Evolutionary conservation across 345 rosid species (phyloP).

Genomic region (Euphorbia tirucalli): DNA sequence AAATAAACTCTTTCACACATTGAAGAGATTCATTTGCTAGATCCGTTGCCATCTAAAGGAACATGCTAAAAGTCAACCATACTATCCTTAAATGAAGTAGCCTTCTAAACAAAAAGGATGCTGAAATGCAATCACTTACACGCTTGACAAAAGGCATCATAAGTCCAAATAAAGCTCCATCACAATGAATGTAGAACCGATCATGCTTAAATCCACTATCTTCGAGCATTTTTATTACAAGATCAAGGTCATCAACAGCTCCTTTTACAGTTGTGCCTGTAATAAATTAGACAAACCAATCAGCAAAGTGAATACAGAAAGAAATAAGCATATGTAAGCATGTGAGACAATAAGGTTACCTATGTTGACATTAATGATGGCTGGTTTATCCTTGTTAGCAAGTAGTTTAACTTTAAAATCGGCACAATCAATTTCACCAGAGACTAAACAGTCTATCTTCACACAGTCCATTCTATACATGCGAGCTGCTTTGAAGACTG

Average conservation of each 20-base stretch:
- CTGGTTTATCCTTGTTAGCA: constrained; percentile 86
- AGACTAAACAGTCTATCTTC: constrained; percentile 63
- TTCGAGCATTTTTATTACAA: constrained; percentile 82
- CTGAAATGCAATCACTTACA: constrained; percentile 39
- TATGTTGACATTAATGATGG: constrained; percentile 85
- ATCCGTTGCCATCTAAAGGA: not conserved
- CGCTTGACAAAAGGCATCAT: constrained; percentile 97
- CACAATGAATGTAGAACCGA: constrained; percentile 91
- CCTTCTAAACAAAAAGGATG: not conserved
- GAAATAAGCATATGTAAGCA: not conserved
- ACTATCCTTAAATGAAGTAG: not conserved
- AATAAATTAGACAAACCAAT: constrained; percentile 5
- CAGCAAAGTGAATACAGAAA: not conserved
- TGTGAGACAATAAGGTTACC: constrained; percentile 41
- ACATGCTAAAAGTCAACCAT: not conserved
- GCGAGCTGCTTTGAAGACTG: constrained; percentile 91
- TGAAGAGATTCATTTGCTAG: not conserved
- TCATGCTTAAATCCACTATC: constrained; percentile 75
- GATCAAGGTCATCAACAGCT: constrained; percentile 96
- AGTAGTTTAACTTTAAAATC: constrained; percentile 66
- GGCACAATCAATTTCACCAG: constrained; percentile 88
- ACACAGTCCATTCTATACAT: constrained; percentile 93
- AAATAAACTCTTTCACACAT: not conserved
- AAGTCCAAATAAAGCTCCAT: constrained; percentile 96
- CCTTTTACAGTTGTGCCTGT: constrained; percentile 96